These are phyloP conservation scores for Pisolithus sp. DNA, from an alignment of 768 basidiomycete genomes.

Conservation along the genomic window DNA sequence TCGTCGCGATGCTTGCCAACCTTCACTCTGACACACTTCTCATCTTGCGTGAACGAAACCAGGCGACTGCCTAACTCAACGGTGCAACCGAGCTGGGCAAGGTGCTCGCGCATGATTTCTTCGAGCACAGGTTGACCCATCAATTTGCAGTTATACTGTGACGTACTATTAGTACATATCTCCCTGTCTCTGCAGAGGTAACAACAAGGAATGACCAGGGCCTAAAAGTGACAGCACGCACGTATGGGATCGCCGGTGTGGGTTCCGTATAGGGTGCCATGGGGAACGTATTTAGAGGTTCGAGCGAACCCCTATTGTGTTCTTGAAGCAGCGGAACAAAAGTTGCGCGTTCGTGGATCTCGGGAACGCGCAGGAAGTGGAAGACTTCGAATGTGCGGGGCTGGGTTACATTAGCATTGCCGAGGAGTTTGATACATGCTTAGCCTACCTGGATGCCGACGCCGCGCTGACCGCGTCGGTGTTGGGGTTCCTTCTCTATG, in stretches of 20 bases:
- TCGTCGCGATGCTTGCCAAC: constrained; percentile 30
- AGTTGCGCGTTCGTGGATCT: constrained; percentile 28
- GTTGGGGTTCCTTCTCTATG: constrained; percentile 36
- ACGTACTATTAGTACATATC: neutral
- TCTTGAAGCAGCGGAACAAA: constrained; percentile 18
- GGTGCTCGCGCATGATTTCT: constrained; percentile 1
- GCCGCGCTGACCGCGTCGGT: too few species aligned
- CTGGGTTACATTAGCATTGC: constrained; percentile 5
- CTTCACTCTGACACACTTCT: constrained; percentile 8
- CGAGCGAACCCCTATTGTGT: neutral
- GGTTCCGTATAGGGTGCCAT: neutral
- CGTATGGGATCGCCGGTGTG: too few species aligned
- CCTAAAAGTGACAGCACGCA: too few species aligned
- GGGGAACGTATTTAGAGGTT: constrained; percentile 8
- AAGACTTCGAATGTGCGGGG: constrained; percentile 26
- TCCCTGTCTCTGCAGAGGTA: too few species aligned
- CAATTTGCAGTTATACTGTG: constrained; percentile 7
- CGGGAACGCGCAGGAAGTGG: constrained; percentile 32
- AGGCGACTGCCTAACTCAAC: too few species aligned
- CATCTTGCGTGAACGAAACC: too few species aligned
- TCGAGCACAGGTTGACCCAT: constrained; percentile 28
- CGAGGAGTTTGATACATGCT: too few species aligned
- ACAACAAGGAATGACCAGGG: too few species aligned
- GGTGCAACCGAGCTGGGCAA: too few species aligned
- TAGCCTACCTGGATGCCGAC: too few species aligned